A percentile compares a stretch with the other conserved stretches of the same genome.
Evolutionary conservation across 768 basidiomycete genomes (phyloP).

Genomic region (Strobilomyces confusus): DNA sequence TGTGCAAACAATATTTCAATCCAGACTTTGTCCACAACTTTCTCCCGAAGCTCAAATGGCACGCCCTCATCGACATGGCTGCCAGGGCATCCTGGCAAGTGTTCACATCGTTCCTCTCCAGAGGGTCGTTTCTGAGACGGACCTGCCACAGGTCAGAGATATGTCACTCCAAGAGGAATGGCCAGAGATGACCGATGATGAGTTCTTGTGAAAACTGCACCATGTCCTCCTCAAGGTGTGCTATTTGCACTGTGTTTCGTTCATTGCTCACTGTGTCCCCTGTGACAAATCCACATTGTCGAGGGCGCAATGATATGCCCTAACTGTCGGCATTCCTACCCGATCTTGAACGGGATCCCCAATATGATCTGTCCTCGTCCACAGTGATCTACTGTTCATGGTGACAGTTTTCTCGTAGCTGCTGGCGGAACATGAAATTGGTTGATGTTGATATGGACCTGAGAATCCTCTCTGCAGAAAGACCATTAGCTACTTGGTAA

Average conservation of each 20-base stretch:
- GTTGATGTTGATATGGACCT: slow-evolving; percentile 27
- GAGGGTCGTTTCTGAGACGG: neutral
- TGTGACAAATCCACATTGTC: slow-evolving; percentile 75
- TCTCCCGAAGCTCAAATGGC: slow-evolving; percentile 88
- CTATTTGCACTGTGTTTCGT: neutral
- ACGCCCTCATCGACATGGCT: slow-evolving; percentile 78
- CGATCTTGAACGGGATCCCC: slow-evolving; percentile 90
- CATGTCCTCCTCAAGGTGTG: slow-evolving; percentile 89
- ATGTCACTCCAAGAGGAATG: slow-evolving; percentile 71
- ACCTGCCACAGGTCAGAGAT: slow-evolving; percentile 71
- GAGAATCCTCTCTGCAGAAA: too few relatives aligned
- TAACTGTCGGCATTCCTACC: slow-evolving; percentile 86
- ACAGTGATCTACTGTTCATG: neutral
- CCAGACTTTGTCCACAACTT: slow-evolving; percentile 82
- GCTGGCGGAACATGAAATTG: slow-evolving; percentile 88
- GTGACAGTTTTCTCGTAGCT: slow-evolving; percentile 46
- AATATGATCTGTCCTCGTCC: slow-evolving; percentile 78
- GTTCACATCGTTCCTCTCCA: too few relatives aligned
- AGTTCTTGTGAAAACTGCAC: slow-evolving; percentile 78
- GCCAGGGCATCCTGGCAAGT: slow-evolving; percentile 69
- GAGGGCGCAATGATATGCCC: slow-evolving; percentile 93
- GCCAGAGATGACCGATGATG: slow-evolving; percentile 77
- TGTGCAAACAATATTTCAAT: slow-evolving; percentile 85
- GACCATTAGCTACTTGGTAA: neutral
- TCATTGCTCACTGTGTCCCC: neutral